Conservation (phyloP, 176 grass and related monocot genomes). For the Oryza longistaminata region DNA sequence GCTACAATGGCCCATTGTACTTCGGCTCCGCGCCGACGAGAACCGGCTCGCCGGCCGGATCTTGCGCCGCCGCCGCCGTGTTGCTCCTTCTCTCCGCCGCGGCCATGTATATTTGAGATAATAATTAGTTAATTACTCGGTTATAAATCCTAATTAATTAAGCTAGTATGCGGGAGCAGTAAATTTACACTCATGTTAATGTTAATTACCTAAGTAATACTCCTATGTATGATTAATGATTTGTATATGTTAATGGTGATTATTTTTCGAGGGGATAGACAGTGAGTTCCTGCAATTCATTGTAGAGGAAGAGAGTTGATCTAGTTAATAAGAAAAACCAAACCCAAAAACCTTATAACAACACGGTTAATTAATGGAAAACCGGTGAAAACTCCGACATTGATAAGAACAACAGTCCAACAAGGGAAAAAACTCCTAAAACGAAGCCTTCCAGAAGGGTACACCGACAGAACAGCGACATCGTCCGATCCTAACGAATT, state of each 20-base stretch:
- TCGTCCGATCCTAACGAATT: no score
- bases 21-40: conserved; percentile 13
- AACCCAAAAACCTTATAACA: accelerated
- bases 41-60: neutral
- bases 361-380: no score
- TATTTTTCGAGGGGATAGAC: accelerated
- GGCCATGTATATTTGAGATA: neutral
- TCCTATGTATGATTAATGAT: neutral
- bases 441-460: accelerated
- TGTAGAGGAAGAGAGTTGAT: no score
- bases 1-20: conserved; percentile 21
- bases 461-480: no score
- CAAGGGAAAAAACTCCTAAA: no score
- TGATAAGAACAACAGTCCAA: no score
- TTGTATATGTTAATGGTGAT: neutral
- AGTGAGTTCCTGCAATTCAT: no score
- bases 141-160: neutral
- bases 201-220: neutral
- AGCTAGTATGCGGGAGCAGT: neutral
- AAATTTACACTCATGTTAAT: neutral
- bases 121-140: neutral
- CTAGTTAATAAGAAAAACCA: no score
- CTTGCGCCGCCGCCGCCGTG: neutral
- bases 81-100: neutral
- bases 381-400: no score